Percentiles rank a stretch among this genome's conserved stretches.
Evolutionary conservation across 805 yeast species (phyloP).

Genomic region (Saturnispora besseyi): DNA sequence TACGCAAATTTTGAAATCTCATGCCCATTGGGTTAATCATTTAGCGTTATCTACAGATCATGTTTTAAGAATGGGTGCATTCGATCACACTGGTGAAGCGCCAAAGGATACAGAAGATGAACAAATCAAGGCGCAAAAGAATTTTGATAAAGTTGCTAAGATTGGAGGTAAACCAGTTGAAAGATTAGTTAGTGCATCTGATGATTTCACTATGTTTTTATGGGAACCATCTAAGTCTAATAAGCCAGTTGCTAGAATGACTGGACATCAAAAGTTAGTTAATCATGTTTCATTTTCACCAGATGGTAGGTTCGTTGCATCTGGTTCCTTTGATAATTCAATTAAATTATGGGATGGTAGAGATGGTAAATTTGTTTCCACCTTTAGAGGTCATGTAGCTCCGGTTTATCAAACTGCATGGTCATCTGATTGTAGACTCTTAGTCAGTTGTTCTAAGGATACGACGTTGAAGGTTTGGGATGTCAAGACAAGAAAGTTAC

Average conservation of each 20-base stretch:
- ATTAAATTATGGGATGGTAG: constrained; percentile 95
- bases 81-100: constrained; percentile 54
- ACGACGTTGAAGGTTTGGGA: constrained; percentile 97
- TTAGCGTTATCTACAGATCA: constrained; percentile 85
- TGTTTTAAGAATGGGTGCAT: constrained; percentile 80
- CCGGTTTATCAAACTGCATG: constrained; percentile 97
- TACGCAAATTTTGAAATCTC: constrained; percentile 70
- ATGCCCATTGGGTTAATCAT: constrained; percentile 98
- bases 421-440: constrained; percentile 87
- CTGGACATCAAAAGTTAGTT: constrained; percentile 95
- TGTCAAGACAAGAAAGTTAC: constrained; percentile 71
- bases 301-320: constrained; percentile 82
- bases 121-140: constrained; percentile 44
- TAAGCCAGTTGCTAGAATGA: constrained; percentile 88
- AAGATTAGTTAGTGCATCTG: constrained; percentile 88
- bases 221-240: constrained; percentile 83
- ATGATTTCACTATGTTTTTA: constrained; percentile 94
- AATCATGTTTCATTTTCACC: constrained; percentile 95
- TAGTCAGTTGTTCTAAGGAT: constrained; percentile 92
- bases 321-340: constrained; percentile 93
- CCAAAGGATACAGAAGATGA: constrained; percentile 40
- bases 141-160: constrained; percentile 55
- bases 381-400: constrained; percentile 95
- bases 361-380: constrained; percentile 80
- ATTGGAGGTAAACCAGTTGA: constrained; percentile 52